These are phyloP conservation scores for Rhizophora mangle DNA, from an alignment of 345 rosid species.

Conservation along the genomic window DNA sequence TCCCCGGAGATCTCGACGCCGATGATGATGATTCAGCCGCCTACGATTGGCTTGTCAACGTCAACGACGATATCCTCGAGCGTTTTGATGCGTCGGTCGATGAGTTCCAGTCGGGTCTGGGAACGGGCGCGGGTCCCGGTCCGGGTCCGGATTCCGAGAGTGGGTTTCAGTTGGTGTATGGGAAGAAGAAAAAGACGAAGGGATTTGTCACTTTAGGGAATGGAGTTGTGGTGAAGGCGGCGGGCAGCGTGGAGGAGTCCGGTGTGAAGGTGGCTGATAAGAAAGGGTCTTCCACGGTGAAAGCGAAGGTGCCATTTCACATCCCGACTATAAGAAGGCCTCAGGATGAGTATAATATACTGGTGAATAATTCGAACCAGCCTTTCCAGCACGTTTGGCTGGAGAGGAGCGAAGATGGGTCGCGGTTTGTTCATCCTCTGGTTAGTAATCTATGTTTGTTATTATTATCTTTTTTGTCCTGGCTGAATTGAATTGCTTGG, in stretches of 20 bases:
- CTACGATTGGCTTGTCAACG: constrained; percentile 66
- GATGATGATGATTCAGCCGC: constrained; percentile 34
- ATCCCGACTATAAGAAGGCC: constrained; percentile 63
- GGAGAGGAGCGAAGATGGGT: constrained; percentile 64
- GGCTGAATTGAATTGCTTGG: no score
- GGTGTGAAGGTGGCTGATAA: constrained; percentile 61
- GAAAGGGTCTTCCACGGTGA: constrained; percentile 34
- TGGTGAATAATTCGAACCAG: constrained; percentile 60
- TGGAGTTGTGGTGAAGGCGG: constrained; percentile 2
- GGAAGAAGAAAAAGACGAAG: constrained; percentile 58
- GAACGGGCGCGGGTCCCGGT: constrained; percentile 43
- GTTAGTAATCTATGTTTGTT: constrained; percentile 34
- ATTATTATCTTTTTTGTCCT: not conserved
- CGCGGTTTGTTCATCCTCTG: constrained; percentile 68
- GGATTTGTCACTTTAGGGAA: constrained; percentile 8
- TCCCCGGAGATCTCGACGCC: constrained; percentile 41
- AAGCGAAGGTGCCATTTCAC: constrained; percentile 68
- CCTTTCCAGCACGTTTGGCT: constrained; percentile 83
- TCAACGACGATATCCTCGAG: constrained; percentile 70
- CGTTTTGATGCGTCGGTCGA: constrained; percentile 56
- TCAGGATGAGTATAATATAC: constrained; percentile 64
- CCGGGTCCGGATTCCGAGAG: constrained; percentile 22
- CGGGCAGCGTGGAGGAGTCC: constrained; percentile 15
- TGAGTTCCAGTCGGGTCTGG: constrained; percentile 43
- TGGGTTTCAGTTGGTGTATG: constrained; percentile 74